Conservation (phyloP, 805 yeast genomes). For the Yarrowia sp. region DNA sequence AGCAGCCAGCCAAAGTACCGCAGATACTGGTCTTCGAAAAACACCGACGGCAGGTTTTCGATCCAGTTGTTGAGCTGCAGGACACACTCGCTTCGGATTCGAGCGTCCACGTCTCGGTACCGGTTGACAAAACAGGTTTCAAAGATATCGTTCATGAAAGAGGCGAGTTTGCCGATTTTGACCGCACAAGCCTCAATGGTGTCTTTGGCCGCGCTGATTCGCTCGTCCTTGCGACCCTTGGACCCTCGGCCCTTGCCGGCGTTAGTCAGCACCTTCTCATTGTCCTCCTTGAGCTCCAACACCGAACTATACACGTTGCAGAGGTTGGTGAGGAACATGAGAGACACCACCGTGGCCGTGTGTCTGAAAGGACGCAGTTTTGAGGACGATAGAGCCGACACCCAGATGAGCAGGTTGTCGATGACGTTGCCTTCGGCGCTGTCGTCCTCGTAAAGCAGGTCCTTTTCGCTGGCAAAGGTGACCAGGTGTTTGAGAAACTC, state of each 20-base stretch:
- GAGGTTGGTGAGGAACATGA: conserved; percentile 66
- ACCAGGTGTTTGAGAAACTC: conserved; percentile 57
- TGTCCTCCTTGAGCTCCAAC: conserved; percentile 39
- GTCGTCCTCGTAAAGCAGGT: conserved; percentile 40
- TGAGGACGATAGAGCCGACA: conserved; percentile 73
- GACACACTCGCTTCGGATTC: conserved; percentile 74
- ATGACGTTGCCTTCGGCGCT: conserved; percentile 52
- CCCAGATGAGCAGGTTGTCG: conserved; percentile 69
- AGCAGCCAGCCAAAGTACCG: conserved; percentile 85
- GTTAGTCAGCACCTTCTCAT: conserved; percentile 25
- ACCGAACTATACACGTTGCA: conserved; percentile 53
- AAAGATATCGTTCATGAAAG: conserved; percentile 67
- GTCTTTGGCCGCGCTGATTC: conserved; percentile 31
- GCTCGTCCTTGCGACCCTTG: conserved; percentile 31
- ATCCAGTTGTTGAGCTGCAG: conserved; percentile 73
- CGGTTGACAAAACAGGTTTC: conserved; percentile 74
- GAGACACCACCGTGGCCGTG: conserved; percentile 65
- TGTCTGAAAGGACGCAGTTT: conserved; percentile 74
- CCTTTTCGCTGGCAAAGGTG: conserved; percentile 23
- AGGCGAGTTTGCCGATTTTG: conserved; percentile 50
- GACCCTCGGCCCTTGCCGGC: conserved; percentile 24
- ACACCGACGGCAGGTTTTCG: conserved; percentile 69
- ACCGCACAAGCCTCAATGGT: conserved; percentile 39
- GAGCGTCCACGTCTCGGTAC: conserved; percentile 78
- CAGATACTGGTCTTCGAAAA: conserved; percentile 71